These are phyloP conservation scores for Microdochium bolleyi DNA, from an alignment of 2,329 filamentous ascomycete species.

Conservation along the genomic window DNA sequence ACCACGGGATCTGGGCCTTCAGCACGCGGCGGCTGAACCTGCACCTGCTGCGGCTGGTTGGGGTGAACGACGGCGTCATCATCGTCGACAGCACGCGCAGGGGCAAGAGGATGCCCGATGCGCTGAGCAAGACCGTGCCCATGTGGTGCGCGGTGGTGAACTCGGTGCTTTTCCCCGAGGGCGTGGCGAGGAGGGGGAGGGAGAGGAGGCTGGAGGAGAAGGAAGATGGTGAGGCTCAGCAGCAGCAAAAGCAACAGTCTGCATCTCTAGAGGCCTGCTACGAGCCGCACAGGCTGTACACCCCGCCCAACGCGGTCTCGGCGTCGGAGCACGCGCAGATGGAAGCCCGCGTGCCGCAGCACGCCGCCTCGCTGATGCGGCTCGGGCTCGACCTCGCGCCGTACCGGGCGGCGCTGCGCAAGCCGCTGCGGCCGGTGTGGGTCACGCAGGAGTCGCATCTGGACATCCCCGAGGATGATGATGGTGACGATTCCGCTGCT, in stretches of 20 bases:
- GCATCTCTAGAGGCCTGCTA: no score
- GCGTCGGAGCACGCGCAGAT: slow-evolving; percentile 77
- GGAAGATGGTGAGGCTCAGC: slow-evolving; percentile 11
- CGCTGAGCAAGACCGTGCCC: slow-evolving; percentile 85
- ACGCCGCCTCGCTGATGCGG: slow-evolving; percentile 35
- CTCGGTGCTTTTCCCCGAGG: slow-evolving; percentile 60
- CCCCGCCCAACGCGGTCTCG: slow-evolving; percentile 65
- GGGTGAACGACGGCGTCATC: slow-evolving; percentile 63
- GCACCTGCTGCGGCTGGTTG: slow-evolving; percentile 65
- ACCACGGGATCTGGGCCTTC: slow-evolving; percentile 85
- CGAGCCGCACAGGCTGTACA: slow-evolving; percentile 47
- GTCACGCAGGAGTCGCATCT: slow-evolving; percentile 60
- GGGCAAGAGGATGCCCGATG: slow-evolving; percentile 93
- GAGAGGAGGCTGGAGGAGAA: background rate
- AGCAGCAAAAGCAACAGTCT: no score
- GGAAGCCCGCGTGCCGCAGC: slow-evolving; percentile 48
- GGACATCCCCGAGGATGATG: slow-evolving; percentile 19
- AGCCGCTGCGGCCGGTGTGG: slow-evolving; percentile 74
- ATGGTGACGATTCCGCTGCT: background rate
- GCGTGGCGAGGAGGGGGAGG: slow-evolving; percentile 1
- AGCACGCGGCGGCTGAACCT: slow-evolving; percentile 79
- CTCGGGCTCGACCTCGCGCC: slow-evolving; percentile 52
- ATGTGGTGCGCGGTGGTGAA: slow-evolving; percentile 92
- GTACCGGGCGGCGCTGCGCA: slow-evolving; percentile 50
- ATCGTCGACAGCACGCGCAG: slow-evolving; percentile 89